Conservation (phyloP, 78 protist genomes). For the Anaeramoeba ignava region DNA sequence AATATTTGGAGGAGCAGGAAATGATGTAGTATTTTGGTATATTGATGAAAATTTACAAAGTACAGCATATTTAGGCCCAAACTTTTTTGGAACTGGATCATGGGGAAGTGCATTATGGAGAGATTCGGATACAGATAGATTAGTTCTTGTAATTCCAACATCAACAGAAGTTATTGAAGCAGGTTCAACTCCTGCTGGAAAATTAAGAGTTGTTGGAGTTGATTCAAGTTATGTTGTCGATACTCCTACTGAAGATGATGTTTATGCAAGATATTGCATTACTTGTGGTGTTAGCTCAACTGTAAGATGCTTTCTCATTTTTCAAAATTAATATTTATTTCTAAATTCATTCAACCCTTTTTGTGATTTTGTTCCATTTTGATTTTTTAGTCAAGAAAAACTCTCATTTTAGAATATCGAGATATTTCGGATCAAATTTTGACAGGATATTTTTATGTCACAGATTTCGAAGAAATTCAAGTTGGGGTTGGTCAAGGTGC, state of each 20-base stretch:
- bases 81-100: not conserved
- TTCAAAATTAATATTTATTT: too few species aligned
- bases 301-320: too few species aligned
- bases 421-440: not conserved
- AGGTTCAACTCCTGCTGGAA: not conserved
- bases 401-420: not conserved
- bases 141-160: not conserved
- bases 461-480: not conserved
- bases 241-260: not conserved
- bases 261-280: not conserved
- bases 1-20: not conserved
- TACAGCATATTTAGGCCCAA: not conserved
- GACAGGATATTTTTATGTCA: not conserved
- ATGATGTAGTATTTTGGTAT: conserved; percentile 1
- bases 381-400: too few species aligned
- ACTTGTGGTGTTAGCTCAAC: not conserved
- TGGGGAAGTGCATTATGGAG: not conserved
- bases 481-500: not conserved
- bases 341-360: too few species aligned
- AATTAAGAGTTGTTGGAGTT: not conserved
- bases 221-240: not conserved
- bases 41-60: not conserved
- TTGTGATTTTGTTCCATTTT: too few species aligned
- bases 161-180: not conserved
- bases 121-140: not conserved